These are phyloP conservation scores for Epichloe sylvatica DNA, from an alignment of 2,329 filamentous ascomycete species.

Conservation along the genomic window DNA sequence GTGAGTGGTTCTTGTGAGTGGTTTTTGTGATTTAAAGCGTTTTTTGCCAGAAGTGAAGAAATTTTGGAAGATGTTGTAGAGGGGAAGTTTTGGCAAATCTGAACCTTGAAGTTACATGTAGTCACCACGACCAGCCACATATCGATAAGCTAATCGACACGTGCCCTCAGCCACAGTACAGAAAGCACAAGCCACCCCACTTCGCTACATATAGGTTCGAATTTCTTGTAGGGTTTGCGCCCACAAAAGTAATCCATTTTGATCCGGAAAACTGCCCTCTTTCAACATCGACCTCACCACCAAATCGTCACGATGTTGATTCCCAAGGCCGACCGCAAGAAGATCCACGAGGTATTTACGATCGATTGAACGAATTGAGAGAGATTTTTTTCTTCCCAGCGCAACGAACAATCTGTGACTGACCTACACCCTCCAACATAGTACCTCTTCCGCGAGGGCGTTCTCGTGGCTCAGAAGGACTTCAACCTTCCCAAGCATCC, in stretches of 20 bases:
- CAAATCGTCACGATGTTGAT: constrained; percentile 74
- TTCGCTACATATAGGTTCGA: constrained; percentile 16
- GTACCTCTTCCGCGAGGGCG: constrained; percentile 92
- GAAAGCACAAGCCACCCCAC: constrained; percentile 18
- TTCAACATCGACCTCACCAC: constrained; percentile 37
- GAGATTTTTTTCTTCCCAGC: background rate
- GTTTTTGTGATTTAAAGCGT: background rate
- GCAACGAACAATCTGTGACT: constrained; percentile 8
- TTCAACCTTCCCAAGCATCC: constrained; percentile 95
- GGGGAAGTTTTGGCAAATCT: background rate
- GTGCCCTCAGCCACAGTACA: constrained; percentile 18
- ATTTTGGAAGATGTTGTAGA: background rate
- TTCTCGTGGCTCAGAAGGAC: constrained; percentile 98
- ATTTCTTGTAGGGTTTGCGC: constrained; percentile 28
- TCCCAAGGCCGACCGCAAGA: constrained; percentile 99
- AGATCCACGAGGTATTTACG: constrained; percentile 70
- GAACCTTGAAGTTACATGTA: background rate
- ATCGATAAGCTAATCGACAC: constrained; percentile 15
- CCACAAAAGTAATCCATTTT: constrained; percentile 34
- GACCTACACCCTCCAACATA: constrained; percentile 22
- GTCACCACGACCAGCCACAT: background rate
- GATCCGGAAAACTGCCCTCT: constrained; percentile 27
- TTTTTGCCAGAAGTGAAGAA: background rate
- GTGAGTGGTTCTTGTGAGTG: too few relatives aligned
- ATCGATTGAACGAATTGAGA: background rate